phyloP scores from a whole-genome alignment of 2,329 filamentous ascomycete genomes.

The Reticulascus tulasneorum region DNA sequence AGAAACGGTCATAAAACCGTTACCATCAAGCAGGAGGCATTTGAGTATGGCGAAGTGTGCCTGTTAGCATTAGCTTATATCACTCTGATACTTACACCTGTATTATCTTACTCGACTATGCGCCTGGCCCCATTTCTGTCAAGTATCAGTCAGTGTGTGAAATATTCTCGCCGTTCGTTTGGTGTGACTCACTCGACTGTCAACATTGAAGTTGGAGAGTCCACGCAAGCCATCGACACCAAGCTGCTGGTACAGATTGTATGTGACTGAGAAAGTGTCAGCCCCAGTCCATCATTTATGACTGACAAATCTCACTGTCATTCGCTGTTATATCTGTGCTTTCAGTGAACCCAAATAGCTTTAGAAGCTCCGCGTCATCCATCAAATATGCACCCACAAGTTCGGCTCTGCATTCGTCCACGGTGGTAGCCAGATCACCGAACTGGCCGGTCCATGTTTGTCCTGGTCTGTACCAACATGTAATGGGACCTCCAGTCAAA shows the following conservation, averaged over 20 bases:
- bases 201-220: constrained; percentile 32
- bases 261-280: constrained; percentile 25
- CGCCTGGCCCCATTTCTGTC: constrained; percentile 40
- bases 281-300: background rate
- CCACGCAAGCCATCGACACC: constrained; percentile 36
- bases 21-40: constrained; percentile 50
- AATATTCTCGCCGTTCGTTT: background rate
- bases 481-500: constrained; percentile 51
- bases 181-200: constrained; percentile 22
- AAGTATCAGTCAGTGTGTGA: no score
- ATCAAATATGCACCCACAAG: no score
- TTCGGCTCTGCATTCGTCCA: constrained; percentile 59
- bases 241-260: constrained; percentile 36
- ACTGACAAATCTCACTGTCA: constrained; percentile 29
- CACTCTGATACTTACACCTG: no score
- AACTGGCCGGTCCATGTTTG: constrained; percentile 63
- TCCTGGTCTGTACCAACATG: constrained; percentile 53
- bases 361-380: no score
- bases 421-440: constrained; percentile 52
- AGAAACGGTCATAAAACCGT: constrained; percentile 47
- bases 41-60: constrained; percentile 53
- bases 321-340: constrained; percentile 29
- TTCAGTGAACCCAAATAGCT: constrained; percentile 36
- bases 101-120: constrained; percentile 33
- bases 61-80: no score